Evolutionary conservation across 2,329 filamentous ascomycete species (phyloP).

Genomic region (Claviceps arundinis): DNA sequence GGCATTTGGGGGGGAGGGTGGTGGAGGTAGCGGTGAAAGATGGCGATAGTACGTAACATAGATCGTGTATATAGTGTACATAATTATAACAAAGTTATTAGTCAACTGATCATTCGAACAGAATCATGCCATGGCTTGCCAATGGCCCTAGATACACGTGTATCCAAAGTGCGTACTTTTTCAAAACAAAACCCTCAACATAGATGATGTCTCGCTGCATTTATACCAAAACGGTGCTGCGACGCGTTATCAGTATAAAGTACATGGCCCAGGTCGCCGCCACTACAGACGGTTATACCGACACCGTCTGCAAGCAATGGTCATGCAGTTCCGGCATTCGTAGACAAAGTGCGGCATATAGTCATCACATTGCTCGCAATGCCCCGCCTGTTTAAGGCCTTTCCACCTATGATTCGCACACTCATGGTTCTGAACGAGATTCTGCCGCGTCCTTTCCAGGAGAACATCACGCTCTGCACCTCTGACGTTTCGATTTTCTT

Average conservation of each 20-base stretch:
- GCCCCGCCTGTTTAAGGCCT: background rate
- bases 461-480: background rate
- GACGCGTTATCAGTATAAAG: too few relatives aligned
- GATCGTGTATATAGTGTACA: too few relatives aligned
- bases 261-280: background rate
- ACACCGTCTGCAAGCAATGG: constrained; percentile 32
- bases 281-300: constrained; percentile 6
- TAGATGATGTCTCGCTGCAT: too few relatives aligned
- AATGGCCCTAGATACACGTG: too few relatives aligned
- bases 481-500: background rate
- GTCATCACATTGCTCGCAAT: constrained; percentile 5
- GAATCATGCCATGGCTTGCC: too few relatives aligned
- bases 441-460: background rate
- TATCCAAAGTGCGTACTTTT: too few relatives aligned
- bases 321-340: constrained; percentile 29
- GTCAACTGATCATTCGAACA: too few relatives aligned
- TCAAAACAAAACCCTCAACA: too few relatives aligned
- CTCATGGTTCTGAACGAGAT: constrained; percentile 4
- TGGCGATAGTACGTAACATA: too few relatives aligned
- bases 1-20: background rate
- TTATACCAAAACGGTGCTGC: too few relatives aligned
- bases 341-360: constrained; percentile 28
- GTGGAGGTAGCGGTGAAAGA: background rate
- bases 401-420: background rate
- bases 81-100: too few relatives aligned